Evolutionary conservation across 2,329 filamentous ascomycete genomes (phyloP), one percentile per base, ranked within the genome.

Genomic region (Apiospora kogelbergensis): DNA sequence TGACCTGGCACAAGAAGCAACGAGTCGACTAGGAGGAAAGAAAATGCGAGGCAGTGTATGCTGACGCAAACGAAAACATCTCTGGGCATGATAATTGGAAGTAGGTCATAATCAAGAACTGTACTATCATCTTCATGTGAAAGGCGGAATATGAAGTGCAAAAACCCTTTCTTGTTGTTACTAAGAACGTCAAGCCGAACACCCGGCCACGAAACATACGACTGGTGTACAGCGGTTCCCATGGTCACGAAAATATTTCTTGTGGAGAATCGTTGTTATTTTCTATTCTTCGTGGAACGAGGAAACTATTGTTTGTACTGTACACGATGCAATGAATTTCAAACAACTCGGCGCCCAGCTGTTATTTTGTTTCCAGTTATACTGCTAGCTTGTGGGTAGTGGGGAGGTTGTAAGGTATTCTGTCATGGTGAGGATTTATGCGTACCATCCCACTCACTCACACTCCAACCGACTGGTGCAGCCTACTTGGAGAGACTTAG

Each of bases 401-500:
- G 24, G 48, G 48, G n/a, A 13, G 10, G 40, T 42, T 13, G 40
- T 15, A 13, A 17, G 26, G 10, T n/a, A 4, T n/a, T 9, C 7
- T 37, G 11, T 33, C 30, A 37, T 60, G 17, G 30, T 7, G 17
- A 37, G 17, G 7, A 13, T 9, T 30, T 20, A 60, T 9, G 30
- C n/a, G 37, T 17, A 20, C 9, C 48, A 30, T 13, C 17, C 15
- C 26, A 30, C 17, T n/a, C 17, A 37, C 9, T 37, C 30, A n/a
- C 53, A 13, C 26, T 60, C 30, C 17, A 37, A 20, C 20, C 30
- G 11, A n/a, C 53, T 3, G 20, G 9, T 37, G 17, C 30, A 60
- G 48, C 30, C 30, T 3, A 37, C 1, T 10, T 17, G 17, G 17
- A 60, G 37, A 63, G 1, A 37, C 22, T 72, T 75, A 79, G 57